These are phyloP conservation scores for Cicer arietinum DNA, from an alignment of 306 rosid species.

Conservation along the genomic window DNA sequence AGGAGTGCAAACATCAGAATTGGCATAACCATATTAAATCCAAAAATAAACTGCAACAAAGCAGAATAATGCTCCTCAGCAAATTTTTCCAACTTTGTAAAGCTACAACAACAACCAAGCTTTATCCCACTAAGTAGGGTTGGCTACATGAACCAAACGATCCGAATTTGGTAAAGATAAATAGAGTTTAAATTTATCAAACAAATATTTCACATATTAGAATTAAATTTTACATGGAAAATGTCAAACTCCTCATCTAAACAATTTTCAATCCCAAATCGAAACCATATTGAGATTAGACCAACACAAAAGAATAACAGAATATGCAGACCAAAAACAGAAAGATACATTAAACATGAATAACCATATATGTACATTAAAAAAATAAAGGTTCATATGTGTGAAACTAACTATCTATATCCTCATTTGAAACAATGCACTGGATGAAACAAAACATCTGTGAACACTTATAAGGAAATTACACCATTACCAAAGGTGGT, in stretches of 20 bases:
- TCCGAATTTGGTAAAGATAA: conserved; percentile 1
- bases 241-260: background rate
- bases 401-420: conserved; percentile 3
- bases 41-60: background rate
- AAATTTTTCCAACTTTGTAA: conserved; percentile 3
- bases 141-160: no score
- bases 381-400: background rate
- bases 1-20: conserved; percentile 28
- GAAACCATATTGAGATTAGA: background rate
- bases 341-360: conserved; percentile 25
- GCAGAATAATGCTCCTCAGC: conserved; percentile 14
- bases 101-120: background rate
- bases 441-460: background rate
- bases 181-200: background rate
- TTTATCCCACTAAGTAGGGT: no score
- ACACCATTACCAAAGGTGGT: conserved; percentile 67
- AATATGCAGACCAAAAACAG: conserved; percentile 14
- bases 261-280: conserved; percentile 22
- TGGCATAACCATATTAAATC: conserved; percentile 7
- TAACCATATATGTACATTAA: background rate
- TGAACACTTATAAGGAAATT: conserved; percentile 1
- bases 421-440: background rate
- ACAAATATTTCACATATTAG: background rate
- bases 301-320: background rate
- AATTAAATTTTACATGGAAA: background rate